phyloP scores from a whole-genome alignment of 192 early-diverging fungal species.

The Backusella parvicylindrica region DNA sequence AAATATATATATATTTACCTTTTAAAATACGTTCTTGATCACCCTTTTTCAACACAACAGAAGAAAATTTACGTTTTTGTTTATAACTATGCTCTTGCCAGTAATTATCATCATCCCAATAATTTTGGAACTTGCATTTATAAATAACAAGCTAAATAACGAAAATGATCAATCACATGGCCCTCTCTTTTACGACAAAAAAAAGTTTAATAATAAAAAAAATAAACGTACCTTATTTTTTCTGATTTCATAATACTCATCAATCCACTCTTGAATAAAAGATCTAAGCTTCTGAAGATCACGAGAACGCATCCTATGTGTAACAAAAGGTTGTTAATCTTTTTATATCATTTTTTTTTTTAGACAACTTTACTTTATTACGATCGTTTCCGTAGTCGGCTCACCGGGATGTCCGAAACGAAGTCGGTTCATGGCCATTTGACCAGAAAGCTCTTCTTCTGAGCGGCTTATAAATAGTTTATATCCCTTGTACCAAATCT shows the following conservation, averaged over 20 bases:
- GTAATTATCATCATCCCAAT: not conserved
- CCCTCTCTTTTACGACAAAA: not conserved
- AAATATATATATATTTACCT: conserved; percentile 20
- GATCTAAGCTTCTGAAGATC: not conserved
- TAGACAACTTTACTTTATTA: not conserved
- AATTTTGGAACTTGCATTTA: not conserved
- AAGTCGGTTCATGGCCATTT: not conserved
- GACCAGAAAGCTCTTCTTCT: not conserved
- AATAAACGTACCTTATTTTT: conserved; percentile 22
- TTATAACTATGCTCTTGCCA: conserved; percentile 16
- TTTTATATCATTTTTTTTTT: not conserved
- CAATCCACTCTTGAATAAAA: conserved; percentile 26
- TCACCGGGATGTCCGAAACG: not conserved
- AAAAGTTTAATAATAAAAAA: conserved; percentile 1
- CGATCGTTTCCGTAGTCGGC: not conserved
- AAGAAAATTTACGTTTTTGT: conserved; percentile 37
- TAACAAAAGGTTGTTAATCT: not conserved
- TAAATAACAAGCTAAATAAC: conserved; percentile 3
- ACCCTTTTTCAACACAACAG: conserved; percentile 44
- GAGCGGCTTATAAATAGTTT: not conserved
- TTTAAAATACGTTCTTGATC: conserved; percentile 41
- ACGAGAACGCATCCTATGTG: conserved; percentile 9
- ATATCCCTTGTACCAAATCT: conserved; percentile 8
- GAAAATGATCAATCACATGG: conserved; percentile 7
- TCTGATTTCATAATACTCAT: conserved; percentile 18